A percentile compares a stretch with the other conserved stretches of the same genome.
phyloP scores from a whole-genome alignment of 2,329 filamentous ascomycete genomes.

The Hymenotorrendiella dingleyae region DNA sequence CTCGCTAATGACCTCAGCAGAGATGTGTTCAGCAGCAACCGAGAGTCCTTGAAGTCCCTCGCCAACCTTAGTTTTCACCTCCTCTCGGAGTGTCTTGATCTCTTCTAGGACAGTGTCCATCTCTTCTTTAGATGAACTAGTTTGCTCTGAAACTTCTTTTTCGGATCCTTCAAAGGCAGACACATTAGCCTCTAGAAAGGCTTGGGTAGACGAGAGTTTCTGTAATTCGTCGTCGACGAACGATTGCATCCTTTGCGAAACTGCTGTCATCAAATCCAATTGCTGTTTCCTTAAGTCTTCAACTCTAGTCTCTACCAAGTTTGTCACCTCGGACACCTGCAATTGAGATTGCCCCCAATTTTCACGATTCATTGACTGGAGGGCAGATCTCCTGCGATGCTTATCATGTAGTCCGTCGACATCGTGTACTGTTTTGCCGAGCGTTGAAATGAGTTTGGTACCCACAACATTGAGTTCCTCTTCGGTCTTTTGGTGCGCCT shows the following conservation, averaged over 20 bases:
- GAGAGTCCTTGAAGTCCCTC: constrained; percentile 80
- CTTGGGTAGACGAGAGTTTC: constrained; percentile 64
- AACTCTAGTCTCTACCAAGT: constrained; percentile 69
- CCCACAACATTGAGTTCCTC: constrained; percentile 68
- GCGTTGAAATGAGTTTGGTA: constrained; percentile 67
- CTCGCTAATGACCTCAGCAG: constrained; percentile 81
- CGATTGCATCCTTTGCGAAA: constrained; percentile 65
- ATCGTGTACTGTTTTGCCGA: constrained; percentile 73
- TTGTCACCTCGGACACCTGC: constrained; percentile 71
- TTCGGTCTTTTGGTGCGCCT: constrained; percentile 84
- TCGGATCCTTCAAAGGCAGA: constrained; percentile 62
- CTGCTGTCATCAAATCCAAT: constrained; percentile 57
- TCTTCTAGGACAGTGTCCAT: constrained; percentile 91
- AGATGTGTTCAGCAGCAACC: constrained; percentile 78
- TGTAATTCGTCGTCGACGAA: constrained; percentile 73
- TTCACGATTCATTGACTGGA: constrained; percentile 72
- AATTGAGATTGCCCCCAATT: constrained; percentile 73
- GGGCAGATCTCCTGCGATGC: constrained; percentile 74
- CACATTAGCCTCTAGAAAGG: constrained; percentile 64
- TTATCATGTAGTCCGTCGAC: constrained; percentile 81
- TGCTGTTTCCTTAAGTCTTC: constrained; percentile 69
- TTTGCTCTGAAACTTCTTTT: constrained; percentile 61
- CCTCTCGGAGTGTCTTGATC: constrained; percentile 82
- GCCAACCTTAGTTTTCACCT: constrained; percentile 80
- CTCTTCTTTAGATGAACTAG: constrained; percentile 65